Base-by-base conservation (phyloP, 2,329 filamentous ascomycete genomes). In the Cercospora beticola region DNA sequence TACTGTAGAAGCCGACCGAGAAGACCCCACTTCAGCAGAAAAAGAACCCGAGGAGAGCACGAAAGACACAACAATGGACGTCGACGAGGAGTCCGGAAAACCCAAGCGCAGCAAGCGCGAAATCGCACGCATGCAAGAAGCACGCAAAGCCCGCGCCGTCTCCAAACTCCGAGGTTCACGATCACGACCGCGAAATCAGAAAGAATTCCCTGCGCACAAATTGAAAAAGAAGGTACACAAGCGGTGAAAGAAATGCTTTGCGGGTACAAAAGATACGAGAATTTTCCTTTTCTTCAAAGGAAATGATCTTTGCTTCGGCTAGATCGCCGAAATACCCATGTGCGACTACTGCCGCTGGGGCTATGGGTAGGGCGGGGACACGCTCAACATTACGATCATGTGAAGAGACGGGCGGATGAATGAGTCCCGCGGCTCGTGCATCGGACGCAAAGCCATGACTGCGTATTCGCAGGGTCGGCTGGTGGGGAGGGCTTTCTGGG, bases 151-250 rank as follows among this genome's bases (percentile, higher is more conserved):
- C n/a, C 74, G 77, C 65, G 67, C 78, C 40, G 75, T 74, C 62
- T 76, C 77, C 72, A 81, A 80, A 74, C 33, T 65, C 5, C 54
- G 62, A 59, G 62, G 62, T 1, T 76, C 77, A 28, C 76, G 77
- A 46, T 73, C 72, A 46, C 81, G 80, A 74, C 76, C 80, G 5
- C 72, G 74, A 54, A 82, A 81, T 74, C 77, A 76, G 64, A 79
- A 82, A 49, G 68, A 78, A 12, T 82, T 82, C 71, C 70, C 74
- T n/a, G 72, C 71, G 57, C 71, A 72, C 60, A 68, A 69, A 46
- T 58, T 64, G 49, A 72, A 72, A 64, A 74, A 71, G 65, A 72
- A 71, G 65, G 67, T 60, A 21, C 67, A 68, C 31, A 77, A 75
- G 73, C 71, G 70, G 67, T 74, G 72, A 75, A 65, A 8, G 10